Conservation (phyloP, 352 stramenopile genomes). For the Globisporangium uncinulatum region DNA sequence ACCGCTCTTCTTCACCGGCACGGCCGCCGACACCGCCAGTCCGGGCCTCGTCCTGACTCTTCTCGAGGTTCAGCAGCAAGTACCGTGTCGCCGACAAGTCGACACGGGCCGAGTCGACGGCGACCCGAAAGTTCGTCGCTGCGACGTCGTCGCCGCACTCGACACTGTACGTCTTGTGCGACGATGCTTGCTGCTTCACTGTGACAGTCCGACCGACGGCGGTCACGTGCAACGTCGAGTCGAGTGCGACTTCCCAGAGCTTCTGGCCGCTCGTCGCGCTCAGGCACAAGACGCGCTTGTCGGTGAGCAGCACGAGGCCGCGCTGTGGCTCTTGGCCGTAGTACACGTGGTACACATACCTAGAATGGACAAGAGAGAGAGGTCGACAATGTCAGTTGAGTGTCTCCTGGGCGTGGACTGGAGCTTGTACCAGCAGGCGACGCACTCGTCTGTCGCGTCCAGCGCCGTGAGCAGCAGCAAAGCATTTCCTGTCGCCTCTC, state of each 20-base stretch:
- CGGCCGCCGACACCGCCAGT: conserved; percentile 13
- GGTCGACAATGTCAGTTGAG: no score
- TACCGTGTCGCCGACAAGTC: conserved; percentile 74
- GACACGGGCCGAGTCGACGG: conserved; percentile 67
- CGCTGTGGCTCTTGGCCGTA: conserved; percentile 61
- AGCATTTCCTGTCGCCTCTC: conserved; percentile 68
- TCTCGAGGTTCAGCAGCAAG: conserved; percentile 76
- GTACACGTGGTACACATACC: conserved; percentile 82
- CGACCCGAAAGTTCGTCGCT: conserved; percentile 71
- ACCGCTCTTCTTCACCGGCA: conserved; percentile 44
- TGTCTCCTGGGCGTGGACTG: no score
- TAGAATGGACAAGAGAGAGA: conserved; percentile 11
- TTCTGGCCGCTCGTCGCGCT: conserved; percentile 69
- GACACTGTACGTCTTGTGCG: conserved; percentile 56
- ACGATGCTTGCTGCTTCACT: conserved; percentile 40
- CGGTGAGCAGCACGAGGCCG: conserved; percentile 69
- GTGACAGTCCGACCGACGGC: conserved; percentile 31
- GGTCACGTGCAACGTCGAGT: conserved; percentile 66
- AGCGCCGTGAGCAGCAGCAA: conserved; percentile 71
- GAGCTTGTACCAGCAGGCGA: not conserved
- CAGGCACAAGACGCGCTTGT: conserved; percentile 79
- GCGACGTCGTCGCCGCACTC: conserved; percentile 58
- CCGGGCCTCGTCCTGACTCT: conserved; percentile 64
- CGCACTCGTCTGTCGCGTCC: conserved; percentile 77
- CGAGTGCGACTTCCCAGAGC: conserved; percentile 76